Evolutionary conservation across 371 early-diverging fungal genomes (phyloP), one percentile per base, ranked within the genome.

Genomic region (Apophysomyces elegans): DNA sequence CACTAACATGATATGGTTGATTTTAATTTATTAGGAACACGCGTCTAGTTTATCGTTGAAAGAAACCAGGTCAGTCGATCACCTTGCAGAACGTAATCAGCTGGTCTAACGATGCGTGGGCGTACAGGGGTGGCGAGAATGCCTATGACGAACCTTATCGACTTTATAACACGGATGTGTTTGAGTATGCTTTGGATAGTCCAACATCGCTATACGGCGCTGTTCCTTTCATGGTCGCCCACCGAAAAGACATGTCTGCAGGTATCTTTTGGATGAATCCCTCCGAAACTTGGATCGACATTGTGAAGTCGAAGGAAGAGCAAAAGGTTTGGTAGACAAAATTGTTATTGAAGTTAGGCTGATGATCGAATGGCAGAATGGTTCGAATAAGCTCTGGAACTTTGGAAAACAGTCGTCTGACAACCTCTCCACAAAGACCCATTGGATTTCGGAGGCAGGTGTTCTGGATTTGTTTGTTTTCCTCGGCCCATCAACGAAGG

Each of bases 131-230:
- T 12, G 80, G 79, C 18, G 88, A 84, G 21, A 87, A 87, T 26
- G 83, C 86, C 1, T 97, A 97, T 74, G 77, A 77, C 6, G 96
- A 98, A 37, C 98, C 98, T 12, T 98, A 96, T 76, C 88, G 99
- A n/a, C 84, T 98, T 26, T 99, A 96, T 81, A 99, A 99, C 73
- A 84, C 97, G 54, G 99, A 99, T 72, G 98, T 98, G 14, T 98
- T 98, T 76, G 98, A 99, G 75, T 95, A 96, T 81, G 92, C 92
- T 37, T 62, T 92, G 38, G 95, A 99, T 80, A 93, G 85, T 70
- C 95, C 97, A 8, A 96, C 96, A 88, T 92, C 97, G 7, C 86
- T 99, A 12, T 99, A 99, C 70, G 99, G 99, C 37, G 88, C 95
- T 6, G 85, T 99, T 5, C 99, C 99, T 12, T 90, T 96, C 56